phyloP scores from a whole-genome alignment of 352 stramenopile species.

The Phytophthora cactorum region DNA sequence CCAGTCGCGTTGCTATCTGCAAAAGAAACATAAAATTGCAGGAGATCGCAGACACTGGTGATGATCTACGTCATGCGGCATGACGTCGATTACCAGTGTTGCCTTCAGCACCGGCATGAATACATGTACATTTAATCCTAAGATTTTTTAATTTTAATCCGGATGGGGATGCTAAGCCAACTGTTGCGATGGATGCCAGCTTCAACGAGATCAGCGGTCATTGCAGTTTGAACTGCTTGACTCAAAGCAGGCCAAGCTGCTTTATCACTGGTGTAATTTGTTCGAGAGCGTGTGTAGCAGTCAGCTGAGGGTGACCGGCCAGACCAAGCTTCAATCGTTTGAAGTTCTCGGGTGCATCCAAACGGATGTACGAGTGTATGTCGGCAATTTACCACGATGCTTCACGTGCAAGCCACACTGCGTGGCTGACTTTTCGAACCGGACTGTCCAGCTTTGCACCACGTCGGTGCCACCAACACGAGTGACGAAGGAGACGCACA shows the following conservation, averaged over 20 bases:
- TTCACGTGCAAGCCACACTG: too few species aligned
- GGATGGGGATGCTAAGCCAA: constrained; percentile 2
- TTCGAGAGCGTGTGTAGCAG: neutral
- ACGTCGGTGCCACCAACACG: too few species aligned
- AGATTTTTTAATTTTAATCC: constrained; percentile 5
- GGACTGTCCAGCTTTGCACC: too few species aligned
- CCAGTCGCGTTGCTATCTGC: constrained; percentile 8
- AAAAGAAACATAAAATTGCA: neutral
- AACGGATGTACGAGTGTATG: neutral
- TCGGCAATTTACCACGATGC: neutral
- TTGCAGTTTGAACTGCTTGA: neutral
- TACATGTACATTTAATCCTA: neutral
- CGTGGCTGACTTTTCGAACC: too few species aligned
- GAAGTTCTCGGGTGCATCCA: neutral
- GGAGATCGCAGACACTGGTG: neutral
- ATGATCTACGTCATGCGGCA: constrained; percentile 7
- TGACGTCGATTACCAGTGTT: neutral
- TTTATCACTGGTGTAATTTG: too few species aligned
- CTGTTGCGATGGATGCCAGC: constrained; percentile 13
- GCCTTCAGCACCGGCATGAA: too few species aligned
- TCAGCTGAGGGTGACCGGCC: neutral
- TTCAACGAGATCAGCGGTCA: constrained; percentile 15
- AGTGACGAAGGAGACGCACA: too few species aligned
- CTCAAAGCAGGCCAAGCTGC: neutral
- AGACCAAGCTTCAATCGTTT: constrained; percentile 4